Percentiles rank a stretch among this genome's conserved stretches.
Conservation (phyloP, 805 yeast species). For the Lachancea waltii region DNA sequence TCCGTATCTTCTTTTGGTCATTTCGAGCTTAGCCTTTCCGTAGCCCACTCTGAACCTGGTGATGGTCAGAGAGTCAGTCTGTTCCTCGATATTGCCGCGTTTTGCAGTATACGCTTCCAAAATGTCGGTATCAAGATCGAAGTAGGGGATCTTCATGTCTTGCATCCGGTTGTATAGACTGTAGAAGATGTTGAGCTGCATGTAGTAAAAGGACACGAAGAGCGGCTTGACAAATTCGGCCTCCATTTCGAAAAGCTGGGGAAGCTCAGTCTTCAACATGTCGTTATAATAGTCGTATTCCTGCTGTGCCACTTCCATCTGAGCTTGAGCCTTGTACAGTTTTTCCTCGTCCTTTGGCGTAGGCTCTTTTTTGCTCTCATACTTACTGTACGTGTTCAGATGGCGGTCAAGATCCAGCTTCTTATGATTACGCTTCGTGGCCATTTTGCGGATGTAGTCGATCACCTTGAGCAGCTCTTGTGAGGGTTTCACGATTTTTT, state of each 20-base stretch:
- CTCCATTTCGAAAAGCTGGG: slow-evolving; percentile 79
- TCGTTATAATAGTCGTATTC: slow-evolving; percentile 95
- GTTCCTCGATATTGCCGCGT: slow-evolving; percentile 88
- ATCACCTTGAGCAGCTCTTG: slow-evolving; percentile 82
- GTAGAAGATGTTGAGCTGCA: slow-evolving; percentile 96
- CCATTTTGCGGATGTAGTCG: slow-evolving; percentile 82
- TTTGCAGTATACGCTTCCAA: slow-evolving; percentile 70
- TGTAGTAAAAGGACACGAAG: slow-evolving; percentile 89
- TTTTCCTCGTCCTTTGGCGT: slow-evolving; percentile 87
- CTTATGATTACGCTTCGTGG: slow-evolving; percentile 91
- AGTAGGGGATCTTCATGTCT: slow-evolving; percentile 94
- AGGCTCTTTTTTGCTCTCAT: slow-evolving; percentile 75
- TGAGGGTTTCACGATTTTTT: slow-evolving; percentile 85
- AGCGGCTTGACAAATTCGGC: slow-evolving; percentile 89
- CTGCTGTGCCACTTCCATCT: slow-evolving; percentile 83
- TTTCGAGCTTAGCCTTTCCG: slow-evolving; percentile 76
- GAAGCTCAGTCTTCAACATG: slow-evolving; percentile 85
- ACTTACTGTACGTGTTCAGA: slow-evolving; percentile 59
- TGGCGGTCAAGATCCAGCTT: slow-evolving; percentile 90
- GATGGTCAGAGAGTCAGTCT: slow-evolving; percentile 80
- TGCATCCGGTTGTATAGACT: slow-evolving; percentile 87
- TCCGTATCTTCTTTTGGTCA: slow-evolving; percentile 71
- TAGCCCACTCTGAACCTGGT: slow-evolving; percentile 88
- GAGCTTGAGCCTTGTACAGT: slow-evolving; percentile 83
- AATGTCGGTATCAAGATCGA: slow-evolving; percentile 79